Conservation (phyloP, 1,284 basidiomycete species). For the Schizopora paradoxa region DNA sequence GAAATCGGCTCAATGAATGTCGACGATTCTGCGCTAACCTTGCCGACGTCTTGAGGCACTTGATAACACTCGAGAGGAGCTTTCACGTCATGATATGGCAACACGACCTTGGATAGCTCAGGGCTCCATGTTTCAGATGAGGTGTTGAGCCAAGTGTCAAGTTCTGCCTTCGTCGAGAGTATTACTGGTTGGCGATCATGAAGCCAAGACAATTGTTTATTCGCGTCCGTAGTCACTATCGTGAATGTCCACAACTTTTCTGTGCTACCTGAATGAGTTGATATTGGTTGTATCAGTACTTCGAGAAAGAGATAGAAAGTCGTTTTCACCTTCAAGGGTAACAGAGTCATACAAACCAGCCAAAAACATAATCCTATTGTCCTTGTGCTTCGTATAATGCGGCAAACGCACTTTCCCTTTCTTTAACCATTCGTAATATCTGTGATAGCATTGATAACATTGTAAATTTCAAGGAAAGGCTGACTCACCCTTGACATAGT, state of each 20-base stretch:
- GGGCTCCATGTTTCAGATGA: slow-evolving; percentile 56
- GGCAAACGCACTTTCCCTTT: slow-evolving; percentile 76
- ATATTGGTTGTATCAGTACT: neutral
- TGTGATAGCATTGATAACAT: slow-evolving; percentile 28
- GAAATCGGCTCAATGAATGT: slow-evolving; percentile 80
- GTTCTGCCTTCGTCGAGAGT: slow-evolving; percentile 55
- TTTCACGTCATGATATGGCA: slow-evolving; percentile 53
- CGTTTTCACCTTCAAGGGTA: slow-evolving; percentile 51
- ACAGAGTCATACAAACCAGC: slow-evolving; percentile 85
- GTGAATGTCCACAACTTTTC: slow-evolving; percentile 78
- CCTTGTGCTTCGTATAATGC: slow-evolving; percentile 71
- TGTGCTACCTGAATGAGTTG: slow-evolving; percentile 39
- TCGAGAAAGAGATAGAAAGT: slow-evolving; percentile 12
- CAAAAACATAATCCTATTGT: slow-evolving; percentile 72
- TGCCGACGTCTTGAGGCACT: slow-evolving; percentile 88
- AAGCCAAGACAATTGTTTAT: slow-evolving; percentile 66
- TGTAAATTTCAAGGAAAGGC: slow-evolving; percentile 11
- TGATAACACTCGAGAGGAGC: slow-evolving; percentile 75
- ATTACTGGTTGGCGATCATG: slow-evolving; percentile 94
- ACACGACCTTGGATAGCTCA: slow-evolving; percentile 58
- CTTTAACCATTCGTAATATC: slow-evolving; percentile 90
- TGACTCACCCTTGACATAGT: slow-evolving; percentile 67
- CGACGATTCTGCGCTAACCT: slow-evolving; percentile 79
- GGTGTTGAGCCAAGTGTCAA: slow-evolving; percentile 78
- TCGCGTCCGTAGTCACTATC: slow-evolving; percentile 81